Base-by-base conservation (phyloP, 2,329 filamentous ascomycete genomes). In the Alternaria gaisen region DNA sequence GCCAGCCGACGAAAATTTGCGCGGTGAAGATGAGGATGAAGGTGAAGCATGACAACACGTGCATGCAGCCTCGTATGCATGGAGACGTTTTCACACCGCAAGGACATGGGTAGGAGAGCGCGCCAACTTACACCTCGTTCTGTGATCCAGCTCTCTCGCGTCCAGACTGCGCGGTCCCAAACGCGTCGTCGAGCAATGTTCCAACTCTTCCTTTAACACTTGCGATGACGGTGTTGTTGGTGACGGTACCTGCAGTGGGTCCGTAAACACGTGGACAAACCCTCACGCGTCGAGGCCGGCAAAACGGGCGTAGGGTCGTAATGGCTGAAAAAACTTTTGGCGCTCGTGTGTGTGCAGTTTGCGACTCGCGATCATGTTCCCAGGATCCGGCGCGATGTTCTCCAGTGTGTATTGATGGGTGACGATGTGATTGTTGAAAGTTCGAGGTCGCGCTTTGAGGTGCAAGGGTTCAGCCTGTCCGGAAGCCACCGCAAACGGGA, bases 271-370 rank as follows among this genome's bases (percentile, higher is more conserved):
- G 71, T 70, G 63, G 64, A 58, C 56, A 30, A 61, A 60, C 61
- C 56, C 57, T 66, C 50, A 73, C 70, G 76, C 74, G 71, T 77
- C 70, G 54, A 65, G 55, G 55, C 52, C 46, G 44, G 59, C 34
- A 51, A 43, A 30, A 36, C 43, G 56, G 52, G 52, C 58, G 63
- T 56, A 38, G 67, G 71, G 56, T 42, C 56, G 43, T 16, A 56
- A 28, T 43, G 26, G 30, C 38, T 60, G 53, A 36, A 43, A 48
- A 52, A 60, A 36, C 22, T 59, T 60, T 42, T 53, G 57, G 52
- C 62, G 66, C 55, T 48, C 48, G 56, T 42, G 52, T 54, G 56
- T 50, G 43, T 36, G 63, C 40, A 48, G 54, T 47, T 59, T 60
- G 52, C 44, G 51, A 59, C 56, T 53, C 62, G 64, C 62, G 62